Conservation (phyloP, 202 grass and related monocot species). For the Miscanthus sacchariflorus region DNA sequence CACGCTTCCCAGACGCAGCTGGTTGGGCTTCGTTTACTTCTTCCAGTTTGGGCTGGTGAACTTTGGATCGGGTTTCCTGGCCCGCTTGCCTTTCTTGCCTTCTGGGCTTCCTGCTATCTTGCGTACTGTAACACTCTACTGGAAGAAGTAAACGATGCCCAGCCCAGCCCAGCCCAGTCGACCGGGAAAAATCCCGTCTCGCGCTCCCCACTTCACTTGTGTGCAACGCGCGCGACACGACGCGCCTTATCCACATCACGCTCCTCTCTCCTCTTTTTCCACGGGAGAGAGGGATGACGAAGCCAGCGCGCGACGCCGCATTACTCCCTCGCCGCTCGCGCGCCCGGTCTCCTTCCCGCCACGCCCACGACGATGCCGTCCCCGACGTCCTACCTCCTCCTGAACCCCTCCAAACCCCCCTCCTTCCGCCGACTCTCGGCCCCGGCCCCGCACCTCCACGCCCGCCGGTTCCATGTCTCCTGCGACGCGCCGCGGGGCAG, state of each 20-base stretch:
- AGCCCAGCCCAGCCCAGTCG: conserved; percentile 13
- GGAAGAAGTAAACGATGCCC: background rate
- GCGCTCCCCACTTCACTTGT: background rate
- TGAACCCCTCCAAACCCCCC: conserved; percentile 19
- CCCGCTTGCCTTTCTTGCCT: no score
- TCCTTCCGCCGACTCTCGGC: background rate
- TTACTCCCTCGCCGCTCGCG: conserved; percentile 38
- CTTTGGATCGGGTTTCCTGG: no score
- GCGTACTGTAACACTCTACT: no score
- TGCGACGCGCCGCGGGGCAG: conserved; percentile 48
- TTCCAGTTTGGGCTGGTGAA: no score
- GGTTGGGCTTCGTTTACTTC: no score
- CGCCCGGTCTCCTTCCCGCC: conserved; percentile 6
- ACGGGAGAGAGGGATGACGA: background rate
- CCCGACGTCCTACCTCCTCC: conserved; percentile 47
- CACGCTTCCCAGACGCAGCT: no score
- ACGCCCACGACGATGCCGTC: conserved; percentile 49
- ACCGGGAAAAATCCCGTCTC: background rate
- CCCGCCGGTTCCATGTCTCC: conserved; percentile 45
- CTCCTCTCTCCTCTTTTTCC: background rate
- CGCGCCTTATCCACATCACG: conserved; percentile 56
- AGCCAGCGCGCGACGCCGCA: conserved; percentile 1
- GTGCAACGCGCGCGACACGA: conserved; percentile 36
- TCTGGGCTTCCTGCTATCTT: no score
- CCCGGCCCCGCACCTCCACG: background rate